Base-by-base conservation (phyloP, 2,329 filamentous ascomycete genomes). In the Colletotrichum spaethianum region DNA sequence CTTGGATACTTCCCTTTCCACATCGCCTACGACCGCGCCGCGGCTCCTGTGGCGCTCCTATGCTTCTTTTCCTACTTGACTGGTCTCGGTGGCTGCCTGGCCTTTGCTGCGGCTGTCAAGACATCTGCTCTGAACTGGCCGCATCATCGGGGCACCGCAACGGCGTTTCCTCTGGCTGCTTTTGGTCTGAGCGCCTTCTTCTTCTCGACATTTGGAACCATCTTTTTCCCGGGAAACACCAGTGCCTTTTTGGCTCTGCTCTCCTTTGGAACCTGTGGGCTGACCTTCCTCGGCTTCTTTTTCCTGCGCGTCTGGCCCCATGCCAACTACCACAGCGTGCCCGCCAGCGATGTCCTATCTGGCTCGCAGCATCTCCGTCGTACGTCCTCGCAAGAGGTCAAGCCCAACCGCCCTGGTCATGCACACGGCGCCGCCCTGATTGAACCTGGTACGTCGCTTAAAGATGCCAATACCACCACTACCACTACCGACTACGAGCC, bases 111-210 rank as follows among this genome's bases (percentile, higher is more conserved):
- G 36, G 89, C 95, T 11, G 91, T 99, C 79, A 99, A 99, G 80
- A 86, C 86, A 79, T 95, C 93, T 61, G 95, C 95, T 12, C 88
- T 96, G 75, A 98, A 98, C 82, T 98, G 95, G 91, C 96, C 96
- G 16, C 90, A 92, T 70, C 93, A 97, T 80, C 91, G 96, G 74
- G 96, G 96, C 67, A 98, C 96, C 4, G 96, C 96, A 7, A 98
- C 96, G 7, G 95, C 95, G 1, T 96, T 98, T 77, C 96, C 96
- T 7, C 83, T 98, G 67, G 94, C 96, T 68, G 95, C 94, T 3
- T 98, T 98, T 79, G 96, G 96, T 3, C 84, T 99, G 69, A 98
- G 95, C 80, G 96, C 96, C 66, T 96, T 99, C 83, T 97, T 98
- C 85, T 99, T 98, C 84, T 96, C 96, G 0, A 87, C 92, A 2